Evolutionary conservation across 768 basidiomycete species (phyloP).

Genomic region (Russula earlei): DNA sequence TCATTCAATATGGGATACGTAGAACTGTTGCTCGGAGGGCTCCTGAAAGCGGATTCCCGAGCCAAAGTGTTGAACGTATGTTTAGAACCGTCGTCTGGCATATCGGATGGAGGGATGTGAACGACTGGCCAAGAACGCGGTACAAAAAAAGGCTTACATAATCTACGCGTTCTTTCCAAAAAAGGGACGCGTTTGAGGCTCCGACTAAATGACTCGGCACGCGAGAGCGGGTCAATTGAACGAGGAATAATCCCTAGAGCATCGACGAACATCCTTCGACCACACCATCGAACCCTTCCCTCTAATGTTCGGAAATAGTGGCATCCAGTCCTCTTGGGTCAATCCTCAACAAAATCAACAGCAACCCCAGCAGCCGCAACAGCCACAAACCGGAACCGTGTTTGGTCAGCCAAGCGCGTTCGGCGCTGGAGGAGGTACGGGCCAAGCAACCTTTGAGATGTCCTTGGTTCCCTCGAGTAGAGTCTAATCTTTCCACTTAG

Average conservation of each 20-base stretch:
- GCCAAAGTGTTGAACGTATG: constrained; percentile 72
- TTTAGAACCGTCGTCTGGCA: constrained; percentile 44
- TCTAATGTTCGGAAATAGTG: constrained; percentile 51
- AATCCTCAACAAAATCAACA: constrained; percentile 59
- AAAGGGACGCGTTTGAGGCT: constrained; percentile 11
- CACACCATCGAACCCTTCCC: background rate
- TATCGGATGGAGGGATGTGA: constrained; percentile 22
- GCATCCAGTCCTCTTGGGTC: constrained; percentile 55
- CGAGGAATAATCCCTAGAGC: background rate
- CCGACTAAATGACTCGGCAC: constrained; percentile 12
- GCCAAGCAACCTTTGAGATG: constrained; percentile 19
- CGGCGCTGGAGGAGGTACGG: constrained; percentile 43
- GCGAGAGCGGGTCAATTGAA: background rate
- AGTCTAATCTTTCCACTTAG: constrained; percentile 19
- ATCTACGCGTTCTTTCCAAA: constrained; percentile 1
- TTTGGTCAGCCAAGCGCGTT: constrained; percentile 68
- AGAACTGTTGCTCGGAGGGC: constrained; percentile 59
- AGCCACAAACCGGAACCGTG: constrained; percentile 32
- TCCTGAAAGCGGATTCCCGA: constrained; percentile 68
- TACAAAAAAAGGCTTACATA: background rate
- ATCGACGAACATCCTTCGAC: background rate
- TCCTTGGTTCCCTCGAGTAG: background rate
- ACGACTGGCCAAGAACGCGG: background rate
- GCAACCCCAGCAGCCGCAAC: constrained; percentile 42
- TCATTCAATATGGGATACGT: constrained; percentile 80